phyloP scores from a whole-genome alignment of 805 yeast species.

The Scheffersomyces stipitis region DNA sequence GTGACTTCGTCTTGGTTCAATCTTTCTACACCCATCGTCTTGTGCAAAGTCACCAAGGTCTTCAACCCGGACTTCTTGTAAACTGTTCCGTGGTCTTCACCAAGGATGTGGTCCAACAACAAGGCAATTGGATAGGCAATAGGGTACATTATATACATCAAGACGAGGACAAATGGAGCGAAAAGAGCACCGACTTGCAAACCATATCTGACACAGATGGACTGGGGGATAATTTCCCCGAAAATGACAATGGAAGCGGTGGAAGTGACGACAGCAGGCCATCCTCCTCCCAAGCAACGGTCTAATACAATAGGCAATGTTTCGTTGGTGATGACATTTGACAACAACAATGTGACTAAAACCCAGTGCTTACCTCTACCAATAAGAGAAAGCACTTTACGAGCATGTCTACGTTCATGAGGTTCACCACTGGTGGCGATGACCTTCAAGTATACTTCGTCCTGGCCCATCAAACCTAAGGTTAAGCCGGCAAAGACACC shows the following conservation, averaged over 20 bases:
- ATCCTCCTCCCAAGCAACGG: constrained; percentile 92
- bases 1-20: constrained; percentile 95
- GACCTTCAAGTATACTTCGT: constrained; percentile 90
- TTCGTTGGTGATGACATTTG: constrained; percentile 92
- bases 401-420: constrained; percentile 65
- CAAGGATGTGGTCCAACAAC: constrained; percentile 76
- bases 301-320: constrained; percentile 92
- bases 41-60: constrained; percentile 88
- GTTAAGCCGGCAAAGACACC: constrained; percentile 94
- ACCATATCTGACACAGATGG: constrained; percentile 90
- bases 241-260: constrained; percentile 90
- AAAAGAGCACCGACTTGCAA: constrained; percentile 86
- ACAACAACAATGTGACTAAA: constrained; percentile 78
- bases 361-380: constrained; percentile 95
- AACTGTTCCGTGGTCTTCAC: constrained; percentile 95
- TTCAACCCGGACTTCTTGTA: constrained; percentile 91
- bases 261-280: constrained; percentile 94
- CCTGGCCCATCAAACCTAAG: constrained; percentile 97
- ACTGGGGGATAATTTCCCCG: constrained; percentile 96
- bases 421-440: constrained; percentile 83
- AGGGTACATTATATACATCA: constrained; percentile 91
- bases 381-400: constrained; percentile 68
- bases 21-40: constrained; percentile 93
- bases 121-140: constrained; percentile 87
- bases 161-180: constrained; percentile 78